Percentiles rank a stretch among this genome's conserved stretches.
phyloP scores from a whole-genome alignment of 139 green algal genomes.

The Chlorella sp. region DNA sequence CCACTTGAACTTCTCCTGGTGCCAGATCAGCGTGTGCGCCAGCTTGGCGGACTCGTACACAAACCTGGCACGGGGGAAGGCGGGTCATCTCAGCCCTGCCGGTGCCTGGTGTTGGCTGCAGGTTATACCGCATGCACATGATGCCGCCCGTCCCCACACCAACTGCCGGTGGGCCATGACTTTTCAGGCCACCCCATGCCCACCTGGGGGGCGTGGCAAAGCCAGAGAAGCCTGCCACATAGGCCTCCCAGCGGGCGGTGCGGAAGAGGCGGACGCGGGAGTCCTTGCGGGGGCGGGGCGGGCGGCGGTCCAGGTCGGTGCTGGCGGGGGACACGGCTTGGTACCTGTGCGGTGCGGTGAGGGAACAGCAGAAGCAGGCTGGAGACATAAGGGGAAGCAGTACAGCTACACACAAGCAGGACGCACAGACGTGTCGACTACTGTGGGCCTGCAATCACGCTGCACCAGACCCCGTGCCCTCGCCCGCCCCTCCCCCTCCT shows the following conservation, averaged over 20 bases:
- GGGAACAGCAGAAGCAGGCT: too few relatives aligned
- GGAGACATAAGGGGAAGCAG: too few relatives aligned
- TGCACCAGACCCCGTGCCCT: too few relatives aligned
- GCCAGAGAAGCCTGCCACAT: conserved; percentile 10
- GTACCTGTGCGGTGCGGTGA: background rate
- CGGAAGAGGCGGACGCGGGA: conserved; percentile 3
- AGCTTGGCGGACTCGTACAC: background rate
- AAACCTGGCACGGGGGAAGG: background rate
- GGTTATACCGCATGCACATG: too few relatives aligned
- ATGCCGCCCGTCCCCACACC: too few relatives aligned
- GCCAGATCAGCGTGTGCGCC: conserved; percentile 6
- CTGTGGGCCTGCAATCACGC: too few relatives aligned
- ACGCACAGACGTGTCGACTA: too few relatives aligned
- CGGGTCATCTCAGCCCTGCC: too few relatives aligned
- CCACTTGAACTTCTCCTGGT: conserved; percentile 12
- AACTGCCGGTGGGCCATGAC: too few relatives aligned
- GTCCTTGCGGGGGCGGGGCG: conserved; percentile 7
- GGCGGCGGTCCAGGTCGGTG: conserved; percentile 17
- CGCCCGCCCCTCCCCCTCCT: too few relatives aligned
- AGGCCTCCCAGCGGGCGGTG: background rate
- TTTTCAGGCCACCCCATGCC: background rate
- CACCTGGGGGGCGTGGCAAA: conserved; percentile 22
- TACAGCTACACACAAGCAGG: too few relatives aligned
- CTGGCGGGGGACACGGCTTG: background rate
- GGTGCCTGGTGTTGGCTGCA: too few relatives aligned